Percentiles rank a stretch among this genome's conserved stretches.
Evolutionary conservation across 306 rosid genomes (phyloP).

Genomic region (Glycine tomentella): DNA sequence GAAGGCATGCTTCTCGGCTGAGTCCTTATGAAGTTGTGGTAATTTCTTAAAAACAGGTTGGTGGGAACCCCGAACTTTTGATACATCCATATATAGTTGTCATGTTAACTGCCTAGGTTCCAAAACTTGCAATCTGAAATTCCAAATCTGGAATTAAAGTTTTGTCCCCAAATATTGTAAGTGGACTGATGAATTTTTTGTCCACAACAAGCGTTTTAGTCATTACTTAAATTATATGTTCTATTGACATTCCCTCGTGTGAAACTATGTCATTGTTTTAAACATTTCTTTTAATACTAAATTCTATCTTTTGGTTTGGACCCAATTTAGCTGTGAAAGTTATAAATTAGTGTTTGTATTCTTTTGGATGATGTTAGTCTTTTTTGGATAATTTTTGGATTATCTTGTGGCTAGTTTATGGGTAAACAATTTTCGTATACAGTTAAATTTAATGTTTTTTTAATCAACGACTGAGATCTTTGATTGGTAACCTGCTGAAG

Average conservation of each 20-base stretch:
- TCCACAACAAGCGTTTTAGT: not conserved
- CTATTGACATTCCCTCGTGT: not conserved
- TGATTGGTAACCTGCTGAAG: too few relatives aligned
- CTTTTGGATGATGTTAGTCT: not conserved
- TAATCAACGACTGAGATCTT: too few relatives aligned
- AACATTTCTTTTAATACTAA: not conserved
- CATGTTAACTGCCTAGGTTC: not conserved
- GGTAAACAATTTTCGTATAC: too few relatives aligned
- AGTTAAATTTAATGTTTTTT: too few relatives aligned
- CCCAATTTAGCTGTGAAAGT: not conserved
- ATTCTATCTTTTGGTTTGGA: not conserved
- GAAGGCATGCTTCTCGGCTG: not conserved
- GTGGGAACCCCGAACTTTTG: not conserved
- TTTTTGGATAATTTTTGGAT: too few relatives aligned
- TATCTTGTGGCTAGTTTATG: too few relatives aligned
- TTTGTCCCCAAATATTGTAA: not conserved
- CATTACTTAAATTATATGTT: not conserved
- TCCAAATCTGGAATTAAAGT: constrained; percentile 26
- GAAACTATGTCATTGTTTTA: not conserved
- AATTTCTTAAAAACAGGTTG: not conserved
- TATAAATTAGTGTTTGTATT: not conserved
- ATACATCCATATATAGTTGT: not conserved
- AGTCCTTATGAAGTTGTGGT: not conserved
- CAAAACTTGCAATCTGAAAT: not conserved
- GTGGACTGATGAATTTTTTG: not conserved